Conservation (phyloP, 345 rosid species). For the Eucalyptus camaldulensis region DNA sequence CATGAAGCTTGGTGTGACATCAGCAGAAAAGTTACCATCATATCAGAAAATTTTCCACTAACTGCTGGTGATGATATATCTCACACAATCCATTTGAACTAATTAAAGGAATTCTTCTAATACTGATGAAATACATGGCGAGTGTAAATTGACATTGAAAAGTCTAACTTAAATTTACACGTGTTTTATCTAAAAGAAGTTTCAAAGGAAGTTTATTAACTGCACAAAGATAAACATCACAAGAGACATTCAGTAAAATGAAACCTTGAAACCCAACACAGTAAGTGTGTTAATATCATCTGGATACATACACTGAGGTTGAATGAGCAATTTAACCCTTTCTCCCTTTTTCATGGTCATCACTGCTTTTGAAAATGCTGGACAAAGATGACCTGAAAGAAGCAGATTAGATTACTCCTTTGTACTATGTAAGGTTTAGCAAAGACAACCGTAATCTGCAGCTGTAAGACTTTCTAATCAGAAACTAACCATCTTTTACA, state of each 20-base stretch:
- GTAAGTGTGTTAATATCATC: background rate
- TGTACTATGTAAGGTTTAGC: background rate
- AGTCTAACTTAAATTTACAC: background rate
- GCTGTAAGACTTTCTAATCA: background rate
- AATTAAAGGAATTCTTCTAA: background rate
- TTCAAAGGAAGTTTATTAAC: background rate
- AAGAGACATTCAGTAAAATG: background rate
- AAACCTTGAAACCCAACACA: background rate
- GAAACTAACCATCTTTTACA: slow-evolving; percentile 42
- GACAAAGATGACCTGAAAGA: slow-evolving; percentile 37
- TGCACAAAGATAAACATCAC: background rate
- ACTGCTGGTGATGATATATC: background rate
- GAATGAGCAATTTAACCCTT: slow-evolving; percentile 35
- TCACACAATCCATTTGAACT: background rate
- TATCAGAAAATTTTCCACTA: background rate
- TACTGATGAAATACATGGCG: background rate
- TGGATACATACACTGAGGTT: slow-evolving; percentile 31
- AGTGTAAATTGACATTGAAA: background rate
- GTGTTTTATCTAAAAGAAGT: background rate
- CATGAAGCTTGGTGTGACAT: background rate
- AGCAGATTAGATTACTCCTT: background rate
- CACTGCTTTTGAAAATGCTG: slow-evolving; percentile 32
- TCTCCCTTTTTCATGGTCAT: slow-evolving; percentile 47
- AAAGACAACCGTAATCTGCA: background rate
- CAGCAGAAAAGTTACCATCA: background rate